A percentile compares a stretch with the other conserved stretches of the same genome.
Conservation (phyloP, 2,329 filamentous ascomycete species). For the Drechslerella coelobrocha region DNA sequence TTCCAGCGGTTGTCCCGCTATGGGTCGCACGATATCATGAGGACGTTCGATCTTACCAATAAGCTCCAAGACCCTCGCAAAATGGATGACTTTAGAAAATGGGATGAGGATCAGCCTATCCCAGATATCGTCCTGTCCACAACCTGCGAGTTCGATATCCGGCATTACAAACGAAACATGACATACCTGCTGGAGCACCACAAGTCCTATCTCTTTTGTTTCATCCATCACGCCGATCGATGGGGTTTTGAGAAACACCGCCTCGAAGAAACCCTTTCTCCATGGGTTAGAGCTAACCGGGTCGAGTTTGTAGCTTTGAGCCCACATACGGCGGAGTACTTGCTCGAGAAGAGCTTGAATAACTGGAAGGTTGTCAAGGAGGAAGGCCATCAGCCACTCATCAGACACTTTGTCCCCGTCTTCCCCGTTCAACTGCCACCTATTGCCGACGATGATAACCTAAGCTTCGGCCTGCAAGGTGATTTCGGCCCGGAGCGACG, state of each 20-base stretch:
- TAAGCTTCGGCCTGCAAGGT: slow-evolving; percentile 55
- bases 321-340: slow-evolving; percentile 54
- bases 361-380: slow-evolving; percentile 52
- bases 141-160: slow-evolving; percentile 55
- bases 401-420: slow-evolving; percentile 54
- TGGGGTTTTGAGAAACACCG: slow-evolving; percentile 51
- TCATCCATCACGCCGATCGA: slow-evolving; percentile 54
- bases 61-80: slow-evolving; percentile 36
- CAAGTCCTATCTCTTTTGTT: slow-evolving; percentile 55
- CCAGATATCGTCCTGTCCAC: slow-evolving; percentile 55
- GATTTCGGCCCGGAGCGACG: slow-evolving; percentile 54
- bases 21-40: slow-evolving; percentile 54
- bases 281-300: slow-evolving; percentile 53
- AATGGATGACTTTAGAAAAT: slow-evolving; percentile 42
- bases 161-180: slow-evolving; percentile 48
- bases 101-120: slow-evolving; percentile 28
- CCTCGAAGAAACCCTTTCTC: slow-evolving; percentile 46
- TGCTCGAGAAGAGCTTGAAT: slow-evolving; percentile 51
- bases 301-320: slow-evolving; percentile 54
- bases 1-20: slow-evolving; percentile 54
- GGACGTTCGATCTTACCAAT: slow-evolving; percentile 53
- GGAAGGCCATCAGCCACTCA: slow-evolving; percentile 43
- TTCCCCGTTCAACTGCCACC: slow-evolving; percentile 54
- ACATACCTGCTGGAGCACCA: slow-evolving; percentile 51
- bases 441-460: slow-evolving; percentile 37